phyloP scores from a whole-genome alignment of 2,329 filamentous ascomycete species.

The Neofusicoccum ribis region DNA sequence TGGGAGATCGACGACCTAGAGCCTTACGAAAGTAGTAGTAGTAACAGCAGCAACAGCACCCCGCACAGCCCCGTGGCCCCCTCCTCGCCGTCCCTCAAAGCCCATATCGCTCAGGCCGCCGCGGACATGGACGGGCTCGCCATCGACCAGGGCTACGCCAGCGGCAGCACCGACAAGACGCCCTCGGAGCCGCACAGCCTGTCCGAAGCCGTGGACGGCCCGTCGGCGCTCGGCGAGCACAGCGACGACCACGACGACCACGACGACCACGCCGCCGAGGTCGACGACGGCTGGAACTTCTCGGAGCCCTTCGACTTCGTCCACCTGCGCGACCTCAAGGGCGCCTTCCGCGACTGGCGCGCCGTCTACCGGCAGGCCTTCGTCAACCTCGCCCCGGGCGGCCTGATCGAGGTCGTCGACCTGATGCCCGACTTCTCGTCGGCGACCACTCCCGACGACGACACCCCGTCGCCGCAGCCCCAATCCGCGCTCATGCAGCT shows the following conservation, averaged over 20 bases:
- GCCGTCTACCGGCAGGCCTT: conserved; percentile 48
- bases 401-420: conserved; percentile 50
- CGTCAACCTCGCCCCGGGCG: conserved; percentile 47
- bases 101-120: not conserved
- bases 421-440: conserved; percentile 26
- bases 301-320: conserved; percentile 51
- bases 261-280: too few relatives aligned
- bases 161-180: conserved; percentile 14
- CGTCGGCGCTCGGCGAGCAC: too few relatives aligned
- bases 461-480: not conserved
- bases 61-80: not conserved
- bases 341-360: conserved; percentile 50
- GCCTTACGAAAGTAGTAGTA: conserved; percentile 27
- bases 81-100: not conserved
- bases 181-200: not conserved
- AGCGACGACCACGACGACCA: too few relatives aligned
- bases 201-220: too few relatives aligned
- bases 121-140: not conserved
- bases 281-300: conserved; percentile 47
- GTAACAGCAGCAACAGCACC: not conserved
- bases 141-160: conserved; percentile 19
- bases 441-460: not conserved
- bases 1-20: conserved; percentile 43
- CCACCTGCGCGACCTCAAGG: conserved; percentile 50
- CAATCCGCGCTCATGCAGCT: conserved; percentile 28